Base-by-base conservation (phyloP, 192 early-diverging fungal genomes). In the Coemansia aciculifera region DNA sequence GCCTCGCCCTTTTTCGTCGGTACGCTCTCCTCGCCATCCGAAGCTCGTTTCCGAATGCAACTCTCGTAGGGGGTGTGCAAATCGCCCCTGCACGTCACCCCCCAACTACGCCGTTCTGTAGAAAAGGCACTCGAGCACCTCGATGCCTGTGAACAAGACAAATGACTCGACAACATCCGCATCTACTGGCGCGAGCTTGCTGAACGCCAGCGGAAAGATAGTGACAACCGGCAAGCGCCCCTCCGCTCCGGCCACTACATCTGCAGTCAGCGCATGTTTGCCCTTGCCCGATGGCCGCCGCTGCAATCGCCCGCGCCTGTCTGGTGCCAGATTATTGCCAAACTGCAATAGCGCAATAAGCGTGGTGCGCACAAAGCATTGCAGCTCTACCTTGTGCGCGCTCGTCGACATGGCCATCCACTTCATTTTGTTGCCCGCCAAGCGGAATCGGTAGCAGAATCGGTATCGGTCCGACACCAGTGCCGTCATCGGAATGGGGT, bases 381-480 rank as follows among this genome's bases (percentile, higher is more conserved):
- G 79, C 21, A 82, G 64, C 59, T 75, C 71, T 1, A 63, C 34
- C 7, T 54, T 62, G n/a, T 31, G 38, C 13, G 37, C 44, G 34
- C 66, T 56, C 6, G 61, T 24, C 17, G 29, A 15, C 32, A 64
- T 67, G 21, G 68, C 71, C 42, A 70, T 51, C 79, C 74, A 82
- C n/a, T 71, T 63, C 79, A 82, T 77, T 60, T 69, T 73, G 57
- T 61, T 74, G 24, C 79, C 79, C 3, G 70, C 59, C 32, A 82
- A 57, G 19, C 68, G 70, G 64, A 82, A 77, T 24, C 79, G 79
- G 52, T 77, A 82, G 71, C 79, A 82, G 68, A 77, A 82, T 66
- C 71, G 74, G 79, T 76, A 63, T 15, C 79, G 74, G 38, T 82
- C 79, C 11, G 67, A 64, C 15, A 82, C 74, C 79, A 82, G 66